These are phyloP conservation scores for Acacia melanoxylon DNA, from an alignment of 306 rosid species.

Conservation along the genomic window DNA sequence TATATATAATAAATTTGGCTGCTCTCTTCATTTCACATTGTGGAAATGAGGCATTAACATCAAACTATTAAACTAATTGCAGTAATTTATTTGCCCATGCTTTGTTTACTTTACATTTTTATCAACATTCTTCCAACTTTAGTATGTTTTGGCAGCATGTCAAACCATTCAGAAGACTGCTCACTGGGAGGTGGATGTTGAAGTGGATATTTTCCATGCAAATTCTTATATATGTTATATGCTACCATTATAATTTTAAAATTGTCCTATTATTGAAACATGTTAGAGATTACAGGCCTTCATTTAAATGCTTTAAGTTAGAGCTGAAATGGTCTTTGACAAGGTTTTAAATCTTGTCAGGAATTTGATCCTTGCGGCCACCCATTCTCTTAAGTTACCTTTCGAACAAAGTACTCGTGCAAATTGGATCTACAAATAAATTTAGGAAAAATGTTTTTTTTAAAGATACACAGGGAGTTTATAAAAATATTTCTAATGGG, in stretches of 20 bases:
- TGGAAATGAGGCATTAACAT: background rate
- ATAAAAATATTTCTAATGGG: too few species aligned
- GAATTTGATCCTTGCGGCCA: background rate
- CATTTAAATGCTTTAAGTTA: background rate
- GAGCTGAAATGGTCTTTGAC: background rate
- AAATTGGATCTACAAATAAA: too few species aligned
- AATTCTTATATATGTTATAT: too few species aligned
- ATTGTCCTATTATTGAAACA: background rate
- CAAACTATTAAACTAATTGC: background rate
- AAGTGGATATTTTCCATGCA: constrained; percentile 79
- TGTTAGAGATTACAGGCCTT: background rate
- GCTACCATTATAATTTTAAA: background rate
- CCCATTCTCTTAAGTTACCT: background rate
- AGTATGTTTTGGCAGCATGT: constrained; percentile 77
- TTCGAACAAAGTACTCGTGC: too few species aligned
- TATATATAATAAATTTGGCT: too few species aligned
- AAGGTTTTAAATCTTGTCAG: background rate
- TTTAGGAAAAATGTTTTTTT: too few species aligned
- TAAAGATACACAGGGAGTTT: too few species aligned
- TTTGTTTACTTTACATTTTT: constrained; percentile 14
- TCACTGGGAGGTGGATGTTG: constrained; percentile 93
- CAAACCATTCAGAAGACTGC: constrained; percentile 75
- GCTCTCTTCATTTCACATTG: too few species aligned
- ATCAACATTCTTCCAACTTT: constrained; percentile 39
- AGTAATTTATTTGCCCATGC: constrained; percentile 4